Evolutionary conservation across 2,329 filamentous ascomycete species (phyloP).

Genomic region (Ascomycota sp.): DNA sequence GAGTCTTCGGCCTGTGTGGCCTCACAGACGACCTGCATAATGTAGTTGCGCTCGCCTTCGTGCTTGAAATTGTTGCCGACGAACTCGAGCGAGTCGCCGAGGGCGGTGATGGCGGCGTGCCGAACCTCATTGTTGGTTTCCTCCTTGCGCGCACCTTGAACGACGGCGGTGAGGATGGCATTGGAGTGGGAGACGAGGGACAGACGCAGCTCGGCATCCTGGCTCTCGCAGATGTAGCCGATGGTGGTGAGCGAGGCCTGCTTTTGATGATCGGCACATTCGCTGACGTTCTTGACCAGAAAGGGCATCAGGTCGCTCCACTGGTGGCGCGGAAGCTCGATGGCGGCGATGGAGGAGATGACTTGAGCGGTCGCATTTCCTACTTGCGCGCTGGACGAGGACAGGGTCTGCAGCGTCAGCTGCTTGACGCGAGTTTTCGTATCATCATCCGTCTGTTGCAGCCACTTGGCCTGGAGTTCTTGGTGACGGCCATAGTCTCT

Average conservation of each 20-base stretch:
- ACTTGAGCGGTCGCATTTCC: constrained; percentile 86
- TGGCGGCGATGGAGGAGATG: constrained; percentile 80
- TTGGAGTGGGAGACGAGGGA: constrained; percentile 78
- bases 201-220: constrained; percentile 68
- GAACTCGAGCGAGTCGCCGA: constrained; percentile 93
- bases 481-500: constrained; percentile 75
- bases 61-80: constrained; percentile 98
- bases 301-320: constrained; percentile 82
- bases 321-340: constrained; percentile 82
- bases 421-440: constrained; percentile 80
- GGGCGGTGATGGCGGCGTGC: constrained; percentile 76
- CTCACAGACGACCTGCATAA: constrained; percentile 99
- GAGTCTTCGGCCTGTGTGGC: constrained; percentile 85
- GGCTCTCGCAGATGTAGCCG: constrained; percentile 93
- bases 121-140: constrained; percentile 83
- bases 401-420: constrained; percentile 71
- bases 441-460: constrained; percentile 57
- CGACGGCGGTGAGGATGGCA: constrained; percentile 90
- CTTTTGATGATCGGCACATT: constrained; percentile 73
- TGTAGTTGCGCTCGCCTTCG: constrained; percentile 97
- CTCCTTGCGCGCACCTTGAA: constrained; percentile 92
- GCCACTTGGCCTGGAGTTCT: constrained; percentile 86
- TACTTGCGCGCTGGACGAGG: constrained; percentile 59
- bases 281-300: constrained; percentile 82
- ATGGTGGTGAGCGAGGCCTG: constrained; percentile 90